phyloP scores from a whole-genome alignment of 768 basidiomycete genomes.

The Asterophora lycoperdoides region DNA sequence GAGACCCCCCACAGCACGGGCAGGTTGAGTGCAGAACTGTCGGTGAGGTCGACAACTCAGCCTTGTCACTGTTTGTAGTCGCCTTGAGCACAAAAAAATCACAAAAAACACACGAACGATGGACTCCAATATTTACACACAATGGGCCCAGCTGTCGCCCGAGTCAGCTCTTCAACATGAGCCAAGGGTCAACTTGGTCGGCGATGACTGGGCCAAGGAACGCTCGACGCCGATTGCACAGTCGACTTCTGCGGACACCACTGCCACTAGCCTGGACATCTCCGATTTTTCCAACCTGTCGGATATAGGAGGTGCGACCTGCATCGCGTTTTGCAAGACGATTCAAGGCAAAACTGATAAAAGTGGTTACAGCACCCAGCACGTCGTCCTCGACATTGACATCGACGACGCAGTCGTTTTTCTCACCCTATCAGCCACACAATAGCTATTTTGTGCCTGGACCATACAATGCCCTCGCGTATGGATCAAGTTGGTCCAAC shows the following conservation, averaged over 20 bases:
- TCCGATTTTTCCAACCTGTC: slow-evolving; percentile 39
- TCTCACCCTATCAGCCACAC: slow-evolving; percentile 38
- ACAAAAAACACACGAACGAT: slow-evolving; percentile 23
- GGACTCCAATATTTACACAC: slow-evolving; percentile 42
- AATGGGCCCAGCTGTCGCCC: slow-evolving; percentile 38
- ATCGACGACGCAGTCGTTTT: slow-evolving; percentile 37
- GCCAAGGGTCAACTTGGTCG: slow-evolving; percentile 22
- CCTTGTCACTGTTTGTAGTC: slow-evolving; percentile 27
- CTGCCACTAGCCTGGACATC: slow-evolving; percentile 32
- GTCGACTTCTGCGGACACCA: slow-evolving; percentile 19
- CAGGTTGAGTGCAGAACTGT: slow-evolving; percentile 24
- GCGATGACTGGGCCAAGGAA: slow-evolving; percentile 46
- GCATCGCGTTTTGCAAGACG: slow-evolving; percentile 2
- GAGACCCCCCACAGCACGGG: slow-evolving; percentile 19
- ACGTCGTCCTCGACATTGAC: slow-evolving; percentile 36
- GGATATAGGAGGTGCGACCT: slow-evolving; percentile 37
- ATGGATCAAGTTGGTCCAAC: slow-evolving; percentile 48
- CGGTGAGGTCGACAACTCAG: slow-evolving; percentile 18
- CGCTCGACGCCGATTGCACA: slow-evolving; percentile 24
- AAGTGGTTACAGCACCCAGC: slow-evolving; percentile 13
- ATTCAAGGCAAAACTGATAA: neutral
- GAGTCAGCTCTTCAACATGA: slow-evolving; percentile 32
- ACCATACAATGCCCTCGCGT: slow-evolving; percentile 51
- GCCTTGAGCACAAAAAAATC: slow-evolving; percentile 30
- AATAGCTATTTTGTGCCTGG: slow-evolving; percentile 40